These are phyloP conservation scores for Rhynchosporium secalis DNA, from an alignment of 2,329 filamentous ascomycete species.

Conservation along the genomic window DNA sequence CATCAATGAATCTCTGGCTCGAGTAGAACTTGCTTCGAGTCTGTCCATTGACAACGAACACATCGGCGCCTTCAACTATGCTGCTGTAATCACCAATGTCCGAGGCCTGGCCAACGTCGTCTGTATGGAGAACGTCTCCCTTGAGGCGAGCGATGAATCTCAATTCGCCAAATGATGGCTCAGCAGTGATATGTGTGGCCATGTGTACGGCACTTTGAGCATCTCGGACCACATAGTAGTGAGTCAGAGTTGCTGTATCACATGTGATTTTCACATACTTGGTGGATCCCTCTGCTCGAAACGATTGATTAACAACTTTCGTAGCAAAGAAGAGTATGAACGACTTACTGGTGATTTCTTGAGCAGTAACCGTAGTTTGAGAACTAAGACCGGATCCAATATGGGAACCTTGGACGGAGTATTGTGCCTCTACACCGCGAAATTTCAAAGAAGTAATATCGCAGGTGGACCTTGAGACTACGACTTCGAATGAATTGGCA, in stretches of 20 bases:
- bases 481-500: slow-evolving; percentile 51
- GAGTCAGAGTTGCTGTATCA: slow-evolving; percentile 58
- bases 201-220: slow-evolving; percentile 58
- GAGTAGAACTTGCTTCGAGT: slow-evolving; percentile 72
- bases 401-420: slow-evolving; percentile 52
- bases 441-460: slow-evolving; percentile 65
- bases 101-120: slow-evolving; percentile 56
- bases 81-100: slow-evolving; percentile 51
- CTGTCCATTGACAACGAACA: slow-evolving; percentile 60
- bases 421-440: slow-evolving; percentile 60
- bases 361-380: slow-evolving; percentile 49
- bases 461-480: slow-evolving; percentile 54
- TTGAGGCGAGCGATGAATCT: slow-evolving; percentile 64
- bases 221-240: slow-evolving; percentile 61
- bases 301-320: neutral
- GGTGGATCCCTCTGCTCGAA: slow-evolving; percentile 14
- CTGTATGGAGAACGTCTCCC: slow-evolving; percentile 49
- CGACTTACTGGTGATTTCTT: slow-evolving; percentile 21
- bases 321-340: neutral
- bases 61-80: slow-evolving; percentile 59
- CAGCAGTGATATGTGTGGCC: slow-evolving; percentile 60
- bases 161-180: slow-evolving; percentile 59
- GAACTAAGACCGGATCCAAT: slow-evolving; percentile 60
- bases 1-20: slow-evolving; percentile 68
- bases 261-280: slow-evolving; percentile 62